Conservation (phyloP, 495 filamentous ascomycete species). For the Neurospora sp. region DNA sequence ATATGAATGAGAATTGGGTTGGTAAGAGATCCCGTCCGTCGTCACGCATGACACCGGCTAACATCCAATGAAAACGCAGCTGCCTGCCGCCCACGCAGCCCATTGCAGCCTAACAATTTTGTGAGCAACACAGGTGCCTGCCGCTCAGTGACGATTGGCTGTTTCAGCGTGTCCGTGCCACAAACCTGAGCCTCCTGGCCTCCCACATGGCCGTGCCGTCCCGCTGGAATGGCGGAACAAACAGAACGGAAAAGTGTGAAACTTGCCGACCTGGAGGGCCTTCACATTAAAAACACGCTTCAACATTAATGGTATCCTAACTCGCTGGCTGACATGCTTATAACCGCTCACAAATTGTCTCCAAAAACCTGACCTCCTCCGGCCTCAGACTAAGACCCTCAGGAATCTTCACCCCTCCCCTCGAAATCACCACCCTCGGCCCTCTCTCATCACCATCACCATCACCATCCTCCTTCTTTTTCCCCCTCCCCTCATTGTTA, state of each 20-base stretch:
- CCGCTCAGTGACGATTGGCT: not conserved
- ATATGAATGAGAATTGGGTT: not conserved
- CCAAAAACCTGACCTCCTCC: constrained; percentile 12
- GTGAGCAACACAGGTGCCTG: not conserved
- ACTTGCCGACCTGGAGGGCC: too few species aligned
- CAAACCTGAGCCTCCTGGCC: not conserved
- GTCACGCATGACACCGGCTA: not conserved
- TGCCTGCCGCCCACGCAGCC: not conserved
- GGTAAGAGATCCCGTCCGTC: not conserved
- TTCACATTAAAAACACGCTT: not conserved
- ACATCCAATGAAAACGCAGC: not conserved
- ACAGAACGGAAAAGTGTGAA: not conserved
- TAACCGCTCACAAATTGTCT: constrained; percentile 10
- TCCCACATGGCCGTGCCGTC: not conserved
- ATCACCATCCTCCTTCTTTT: not conserved
- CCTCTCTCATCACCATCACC: not conserved
- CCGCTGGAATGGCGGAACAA: not conserved
- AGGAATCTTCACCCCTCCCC: constrained; percentile 6
- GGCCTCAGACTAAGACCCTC: constrained; percentile 11
- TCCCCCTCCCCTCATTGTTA: not conserved
- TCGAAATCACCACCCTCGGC: constrained; percentile 6
- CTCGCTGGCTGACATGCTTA: not conserved
- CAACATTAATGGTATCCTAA: not conserved
- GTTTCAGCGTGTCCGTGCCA: not conserved
- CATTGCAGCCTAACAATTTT: not conserved